These are phyloP conservation scores for Penicillium freii DNA, from an alignment of 2,329 filamentous ascomycete genomes.

Conservation along the genomic window DNA sequence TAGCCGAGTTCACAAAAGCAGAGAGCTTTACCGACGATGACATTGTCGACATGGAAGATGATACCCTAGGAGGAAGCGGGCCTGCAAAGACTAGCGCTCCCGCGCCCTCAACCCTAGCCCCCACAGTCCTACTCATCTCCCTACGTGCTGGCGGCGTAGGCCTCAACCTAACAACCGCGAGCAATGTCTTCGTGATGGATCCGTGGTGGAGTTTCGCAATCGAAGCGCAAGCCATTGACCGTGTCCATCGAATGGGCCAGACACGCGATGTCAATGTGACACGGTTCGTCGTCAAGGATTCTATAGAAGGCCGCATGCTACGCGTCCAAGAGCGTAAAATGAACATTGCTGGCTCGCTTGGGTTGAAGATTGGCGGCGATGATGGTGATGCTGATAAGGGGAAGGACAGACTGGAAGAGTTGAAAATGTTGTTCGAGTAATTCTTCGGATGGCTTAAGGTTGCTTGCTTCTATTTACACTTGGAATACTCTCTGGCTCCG, in stretches of 20 bases:
- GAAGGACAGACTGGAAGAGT: slow-evolving; percentile 85
- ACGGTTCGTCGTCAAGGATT: slow-evolving; percentile 83
- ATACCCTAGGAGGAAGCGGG: slow-evolving; percentile 14
- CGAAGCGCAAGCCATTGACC: slow-evolving; percentile 95
- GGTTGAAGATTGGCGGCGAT: slow-evolving; percentile 95
- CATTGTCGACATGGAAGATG: slow-evolving; percentile 36
- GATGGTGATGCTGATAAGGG: slow-evolving; percentile 86
- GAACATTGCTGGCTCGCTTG: slow-evolving; percentile 81
- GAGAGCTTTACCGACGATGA: slow-evolving; percentile 39
- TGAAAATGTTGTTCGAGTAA: slow-evolving; percentile 72
- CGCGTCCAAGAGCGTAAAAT: slow-evolving; percentile 90
- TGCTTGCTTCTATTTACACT: neutral
- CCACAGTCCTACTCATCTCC: slow-evolving; percentile 71
- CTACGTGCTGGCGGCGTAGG: slow-evolving; percentile 90
- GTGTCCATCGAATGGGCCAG: slow-evolving; percentile 96
- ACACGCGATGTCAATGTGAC: slow-evolving; percentile 79
- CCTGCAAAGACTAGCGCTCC: neutral
- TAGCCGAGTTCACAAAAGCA: slow-evolving; percentile 65
- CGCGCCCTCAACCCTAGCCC: slow-evolving; percentile 19
- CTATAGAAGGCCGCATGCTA: slow-evolving; percentile 94
- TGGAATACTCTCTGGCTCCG: neutral
- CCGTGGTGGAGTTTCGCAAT: slow-evolving; percentile 99
- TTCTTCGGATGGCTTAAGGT: neutral
- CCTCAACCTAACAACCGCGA: slow-evolving; percentile 84
- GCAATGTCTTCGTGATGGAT: slow-evolving; percentile 97